These are phyloP conservation scores for Pleurotus citrinopileatus DNA, from an alignment of 768 basidiomycete species.

Conservation along the genomic window DNA sequence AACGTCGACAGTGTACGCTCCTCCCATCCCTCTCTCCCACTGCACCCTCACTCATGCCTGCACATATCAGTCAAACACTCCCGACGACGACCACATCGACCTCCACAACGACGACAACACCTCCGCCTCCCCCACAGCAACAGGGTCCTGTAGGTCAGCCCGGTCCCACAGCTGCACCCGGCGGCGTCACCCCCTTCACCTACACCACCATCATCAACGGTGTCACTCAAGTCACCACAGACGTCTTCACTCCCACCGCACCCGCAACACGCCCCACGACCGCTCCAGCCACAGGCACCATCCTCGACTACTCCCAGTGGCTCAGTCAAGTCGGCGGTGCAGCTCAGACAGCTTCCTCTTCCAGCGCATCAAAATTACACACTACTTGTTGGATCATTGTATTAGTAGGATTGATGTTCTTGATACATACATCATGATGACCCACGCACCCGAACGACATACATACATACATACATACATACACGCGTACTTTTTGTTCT, in stretches of 20 bases:
- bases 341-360: neutral
- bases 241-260: slow-evolving; percentile 11
- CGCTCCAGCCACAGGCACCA: slow-evolving; percentile 34
- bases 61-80: slow-evolving; percentile 23
- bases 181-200: slow-evolving; percentile 45
- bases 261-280: slow-evolving; percentile 16
- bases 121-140: slow-evolving; percentile 23
- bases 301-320: slow-evolving; percentile 19
- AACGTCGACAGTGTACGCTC: slow-evolving; percentile 41
- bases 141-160: slow-evolving; percentile 61
- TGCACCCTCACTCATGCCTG: neutral
- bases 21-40: slow-evolving; percentile 1
- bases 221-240: slow-evolving; percentile 14
- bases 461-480: too few species aligned
- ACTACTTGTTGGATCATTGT: neutral
- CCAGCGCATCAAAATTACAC: neutral
- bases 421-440: too few species aligned
- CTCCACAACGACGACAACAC: slow-evolving; percentile 18
- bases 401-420: neutral
- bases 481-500: neutral
- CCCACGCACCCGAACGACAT: too few species aligned
- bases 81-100: slow-evolving; percentile 21
- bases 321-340: slow-evolving; percentile 7
- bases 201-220: slow-evolving; percentile 48
- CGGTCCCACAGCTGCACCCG: slow-evolving; percentile 32